Evolutionary conservation across 495 filamentous ascomycete species (phyloP).

Genomic region (Neurospora sp.): DNA sequence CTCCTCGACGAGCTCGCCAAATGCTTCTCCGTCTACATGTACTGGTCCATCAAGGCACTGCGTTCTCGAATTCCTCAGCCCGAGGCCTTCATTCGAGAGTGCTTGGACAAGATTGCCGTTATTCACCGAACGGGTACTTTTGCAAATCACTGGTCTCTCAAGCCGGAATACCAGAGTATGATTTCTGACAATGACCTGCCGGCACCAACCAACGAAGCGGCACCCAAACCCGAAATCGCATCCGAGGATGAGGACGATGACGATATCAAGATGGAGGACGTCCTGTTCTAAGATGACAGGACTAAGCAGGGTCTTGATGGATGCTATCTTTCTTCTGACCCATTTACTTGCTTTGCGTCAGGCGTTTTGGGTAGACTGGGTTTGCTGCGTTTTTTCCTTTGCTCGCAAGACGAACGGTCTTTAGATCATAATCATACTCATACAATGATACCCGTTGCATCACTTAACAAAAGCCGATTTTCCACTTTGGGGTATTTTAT

Average conservation of each 20-base stretch:
- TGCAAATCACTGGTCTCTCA: constrained; percentile 74
- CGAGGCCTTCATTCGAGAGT: constrained; percentile 81
- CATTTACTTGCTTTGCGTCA: constrained; percentile 1
- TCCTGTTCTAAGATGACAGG: constrained; percentile 24
- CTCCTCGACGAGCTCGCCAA: constrained; percentile 73
- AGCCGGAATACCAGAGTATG: constrained; percentile 55
- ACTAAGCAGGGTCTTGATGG: neutral
- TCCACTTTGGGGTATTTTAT: neutral
- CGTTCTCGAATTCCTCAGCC: constrained; percentile 67
- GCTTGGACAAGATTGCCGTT: constrained; percentile 69
- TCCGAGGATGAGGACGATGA: constrained; percentile 57
- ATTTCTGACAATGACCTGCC: constrained; percentile 38
- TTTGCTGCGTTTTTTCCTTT: neutral
- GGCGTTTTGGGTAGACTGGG: constrained; percentile 7
- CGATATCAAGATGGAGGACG: constrained; percentile 67
- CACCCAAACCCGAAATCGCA: constrained; percentile 29
- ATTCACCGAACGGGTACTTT: constrained; percentile 72
- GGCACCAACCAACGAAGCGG: constrained; percentile 38
- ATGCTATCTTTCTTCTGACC: neutral
- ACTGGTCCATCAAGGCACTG: constrained; percentile 82
- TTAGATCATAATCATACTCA: neutral
- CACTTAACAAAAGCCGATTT: neutral
- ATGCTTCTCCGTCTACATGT: constrained; percentile 72
- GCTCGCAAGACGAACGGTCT: neutral
- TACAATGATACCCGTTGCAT: constrained; percentile 16